A percentile compares a stretch with the other conserved stretches of the same genome.
Evolutionary conservation across 2,329 filamentous ascomycete genomes (phyloP).

Genomic region (Colletotrichum musae): DNA sequence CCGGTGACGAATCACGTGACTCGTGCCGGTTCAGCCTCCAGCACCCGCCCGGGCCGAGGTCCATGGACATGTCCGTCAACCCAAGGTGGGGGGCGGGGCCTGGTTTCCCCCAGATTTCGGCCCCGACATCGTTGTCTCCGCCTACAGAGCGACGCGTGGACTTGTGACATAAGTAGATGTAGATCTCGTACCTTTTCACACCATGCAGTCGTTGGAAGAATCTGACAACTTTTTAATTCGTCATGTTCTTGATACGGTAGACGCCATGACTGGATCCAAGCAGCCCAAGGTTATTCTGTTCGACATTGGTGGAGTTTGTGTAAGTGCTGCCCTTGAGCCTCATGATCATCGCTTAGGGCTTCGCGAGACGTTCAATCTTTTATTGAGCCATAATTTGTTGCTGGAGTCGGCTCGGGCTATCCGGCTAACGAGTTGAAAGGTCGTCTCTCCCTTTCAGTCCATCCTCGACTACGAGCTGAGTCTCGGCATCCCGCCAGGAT

Average conservation of each 20-base stretch:
- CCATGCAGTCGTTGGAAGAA: slow-evolving; percentile 37
- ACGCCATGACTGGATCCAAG: slow-evolving; percentile 58
- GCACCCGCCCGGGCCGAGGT: slow-evolving; percentile 33
- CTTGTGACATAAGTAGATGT: slow-evolving; percentile 26
- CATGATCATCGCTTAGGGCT: not conserved
- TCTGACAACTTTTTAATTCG: slow-evolving; percentile 45
- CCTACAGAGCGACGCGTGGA: slow-evolving; percentile 24
- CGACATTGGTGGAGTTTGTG: slow-evolving; percentile 97
- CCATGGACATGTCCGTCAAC: slow-evolving; percentile 9
- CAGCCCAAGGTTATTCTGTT: slow-evolving; percentile 86
- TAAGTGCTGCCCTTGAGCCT: slow-evolving; percentile 67
- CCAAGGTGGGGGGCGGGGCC: slow-evolving; percentile 21
- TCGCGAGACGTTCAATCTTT: too few relatives aligned
- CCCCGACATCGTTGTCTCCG: slow-evolving; percentile 25
- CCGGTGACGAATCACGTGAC: slow-evolving; percentile 32
- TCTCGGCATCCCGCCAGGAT: slow-evolving; percentile 85
- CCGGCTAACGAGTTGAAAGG: slow-evolving; percentile 64
- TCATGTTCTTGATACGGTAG: slow-evolving; percentile 49
- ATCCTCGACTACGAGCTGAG: slow-evolving; percentile 91
- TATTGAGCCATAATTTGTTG: too few relatives aligned
- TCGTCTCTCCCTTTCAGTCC: slow-evolving; percentile 90
- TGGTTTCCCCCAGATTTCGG: slow-evolving; percentile 33
- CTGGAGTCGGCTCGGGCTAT: too few relatives aligned
- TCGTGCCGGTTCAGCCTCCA: not conserved
- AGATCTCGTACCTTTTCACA: not conserved